Evolutionary conservation across 2,329 filamentous ascomycete genomes (phyloP).

Genomic region (Talaromyces sp.): DNA sequence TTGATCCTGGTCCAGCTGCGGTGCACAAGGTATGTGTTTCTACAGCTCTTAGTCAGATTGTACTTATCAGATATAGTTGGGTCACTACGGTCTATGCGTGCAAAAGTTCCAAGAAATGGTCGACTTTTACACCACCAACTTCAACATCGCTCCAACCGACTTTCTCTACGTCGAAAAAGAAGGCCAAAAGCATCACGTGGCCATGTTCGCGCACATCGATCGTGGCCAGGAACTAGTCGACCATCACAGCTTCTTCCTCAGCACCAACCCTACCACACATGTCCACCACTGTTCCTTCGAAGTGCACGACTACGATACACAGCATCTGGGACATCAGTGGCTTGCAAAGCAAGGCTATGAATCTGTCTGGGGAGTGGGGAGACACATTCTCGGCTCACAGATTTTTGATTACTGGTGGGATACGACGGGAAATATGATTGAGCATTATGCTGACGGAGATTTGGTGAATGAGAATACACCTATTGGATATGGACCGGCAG

Average conservation of each 20-base stretch:
- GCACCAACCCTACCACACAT: slow-evolving; percentile 31
- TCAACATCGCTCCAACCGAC: slow-evolving; percentile 33
- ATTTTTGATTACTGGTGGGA: slow-evolving; percentile 55
- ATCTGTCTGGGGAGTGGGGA: slow-evolving; percentile 50
- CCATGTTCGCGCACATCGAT: slow-evolving; percentile 51
- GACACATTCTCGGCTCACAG: slow-evolving; percentile 51
- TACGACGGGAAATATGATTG: slow-evolving; percentile 25
- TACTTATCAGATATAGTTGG: slow-evolving; percentile 28
- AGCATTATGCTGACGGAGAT: slow-evolving; percentile 53
- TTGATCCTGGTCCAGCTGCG: slow-evolving; percentile 30
- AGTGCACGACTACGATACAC: slow-evolving; percentile 52
- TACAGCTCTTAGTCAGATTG: too few species aligned
- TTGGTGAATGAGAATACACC: slow-evolving; percentile 44
- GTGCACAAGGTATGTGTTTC: slow-evolving; percentile 28
- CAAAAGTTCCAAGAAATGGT: slow-evolving; percentile 26
- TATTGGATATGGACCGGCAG: slow-evolving; percentile 32
- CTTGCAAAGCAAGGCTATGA: slow-evolving; percentile 45
- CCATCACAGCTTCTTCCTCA: slow-evolving; percentile 54
- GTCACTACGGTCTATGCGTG: slow-evolving; percentile 30
- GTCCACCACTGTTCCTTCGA: slow-evolving; percentile 52
- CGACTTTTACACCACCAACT: slow-evolving; percentile 29
- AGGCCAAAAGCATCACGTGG: slow-evolving; percentile 28
- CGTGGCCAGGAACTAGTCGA: slow-evolving; percentile 46
- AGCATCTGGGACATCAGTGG: slow-evolving; percentile 52
- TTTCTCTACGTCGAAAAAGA: slow-evolving; percentile 27